These are phyloP conservation scores for Yamadazyma membranifaciens DNA, from an alignment of 1,139 yeast genomes.

Conservation along the genomic window DNA sequence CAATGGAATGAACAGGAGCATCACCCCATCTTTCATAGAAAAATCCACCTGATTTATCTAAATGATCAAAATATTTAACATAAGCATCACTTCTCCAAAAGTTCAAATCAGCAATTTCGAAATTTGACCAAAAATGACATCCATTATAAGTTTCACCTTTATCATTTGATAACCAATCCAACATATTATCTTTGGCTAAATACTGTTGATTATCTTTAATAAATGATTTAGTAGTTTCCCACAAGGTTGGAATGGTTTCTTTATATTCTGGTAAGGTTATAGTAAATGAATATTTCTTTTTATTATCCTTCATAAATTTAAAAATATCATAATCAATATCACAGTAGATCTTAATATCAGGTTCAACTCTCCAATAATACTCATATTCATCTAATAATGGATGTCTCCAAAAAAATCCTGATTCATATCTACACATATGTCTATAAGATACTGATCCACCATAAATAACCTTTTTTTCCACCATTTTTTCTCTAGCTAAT, in stretches of 20 bases:
- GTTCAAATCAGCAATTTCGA: constrained; percentile 72
- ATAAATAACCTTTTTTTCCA: constrained; percentile 53
- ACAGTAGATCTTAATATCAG: constrained; percentile 74
- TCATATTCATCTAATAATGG: constrained; percentile 68
- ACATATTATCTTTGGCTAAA: constrained; percentile 62
- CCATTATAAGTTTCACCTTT: constrained; percentile 66
- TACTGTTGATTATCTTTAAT: constrained; percentile 63
- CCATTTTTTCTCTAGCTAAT: constrained; percentile 48
- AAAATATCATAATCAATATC: constrained; percentile 81
- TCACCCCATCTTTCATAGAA: constrained; percentile 94
- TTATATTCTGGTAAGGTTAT: constrained; percentile 81
- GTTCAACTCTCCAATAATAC: constrained; percentile 95
- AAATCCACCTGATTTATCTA: constrained; percentile 82
- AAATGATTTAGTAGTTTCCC: constrained; percentile 75
- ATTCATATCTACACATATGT: constrained; percentile 91
- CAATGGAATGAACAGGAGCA: constrained; percentile 88
- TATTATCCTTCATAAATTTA: constrained; percentile 74
- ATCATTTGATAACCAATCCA: constrained; percentile 73
- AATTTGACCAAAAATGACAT: constrained; percentile 89
- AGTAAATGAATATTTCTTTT: constrained; percentile 75
- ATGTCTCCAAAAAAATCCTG: constrained; percentile 87
- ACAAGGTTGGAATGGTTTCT: constrained; percentile 76
- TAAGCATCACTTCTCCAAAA: constrained; percentile 77
- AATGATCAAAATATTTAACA: constrained; percentile 61
- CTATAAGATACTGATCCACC: constrained; percentile 64